These are phyloP conservation scores for Dacryopinax primogenitus DNA, from an alignment of 768 basidiomycete species.

Conservation along the genomic window DNA sequence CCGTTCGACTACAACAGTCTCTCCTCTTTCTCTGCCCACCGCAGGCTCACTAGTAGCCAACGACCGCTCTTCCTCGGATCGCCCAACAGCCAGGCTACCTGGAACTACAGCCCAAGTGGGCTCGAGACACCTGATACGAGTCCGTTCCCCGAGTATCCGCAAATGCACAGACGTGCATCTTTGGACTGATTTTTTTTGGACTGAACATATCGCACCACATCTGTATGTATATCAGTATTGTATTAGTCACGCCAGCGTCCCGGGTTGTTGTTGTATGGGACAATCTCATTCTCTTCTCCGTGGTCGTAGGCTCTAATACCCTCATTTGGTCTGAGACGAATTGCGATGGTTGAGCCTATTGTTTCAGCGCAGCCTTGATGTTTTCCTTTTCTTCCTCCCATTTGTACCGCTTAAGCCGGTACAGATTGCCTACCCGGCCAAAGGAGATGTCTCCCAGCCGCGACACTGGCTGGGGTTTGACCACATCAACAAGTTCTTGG, in stretches of 20 bases:
- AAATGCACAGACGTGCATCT: not conserved
- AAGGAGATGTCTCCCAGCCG: conserved; percentile 48
- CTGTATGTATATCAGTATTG: conserved; percentile 8
- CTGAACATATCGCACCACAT: not conserved
- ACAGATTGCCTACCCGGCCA: conserved; percentile 36
- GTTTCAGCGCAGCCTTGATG: not conserved
- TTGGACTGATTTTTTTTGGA: not conserved
- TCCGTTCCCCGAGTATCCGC: not conserved
- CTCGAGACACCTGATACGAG: conserved; percentile 2
- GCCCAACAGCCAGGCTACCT: not conserved
- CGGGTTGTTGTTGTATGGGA: conserved; percentile 3
- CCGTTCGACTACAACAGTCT: conserved; percentile 9
- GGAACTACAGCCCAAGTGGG: not conserved
- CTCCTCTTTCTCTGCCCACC: not conserved
- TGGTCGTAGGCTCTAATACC: not conserved
- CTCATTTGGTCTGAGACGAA: not conserved
- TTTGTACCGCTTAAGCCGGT: conserved; percentile 34
- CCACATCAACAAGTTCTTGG: conserved; percentile 29
- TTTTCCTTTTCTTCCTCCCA: conserved; percentile 32
- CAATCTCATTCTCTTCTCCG: not conserved
- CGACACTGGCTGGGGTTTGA: conserved; percentile 24
- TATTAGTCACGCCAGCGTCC: not conserved
- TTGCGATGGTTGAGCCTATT: not conserved
- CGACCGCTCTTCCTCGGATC: conserved; percentile 1
- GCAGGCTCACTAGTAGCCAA: not conserved